These are phyloP conservation scores for Tolypocladium endophyticum DNA, from an alignment of 2,329 filamentous ascomycete genomes.

Conservation along the genomic window DNA sequence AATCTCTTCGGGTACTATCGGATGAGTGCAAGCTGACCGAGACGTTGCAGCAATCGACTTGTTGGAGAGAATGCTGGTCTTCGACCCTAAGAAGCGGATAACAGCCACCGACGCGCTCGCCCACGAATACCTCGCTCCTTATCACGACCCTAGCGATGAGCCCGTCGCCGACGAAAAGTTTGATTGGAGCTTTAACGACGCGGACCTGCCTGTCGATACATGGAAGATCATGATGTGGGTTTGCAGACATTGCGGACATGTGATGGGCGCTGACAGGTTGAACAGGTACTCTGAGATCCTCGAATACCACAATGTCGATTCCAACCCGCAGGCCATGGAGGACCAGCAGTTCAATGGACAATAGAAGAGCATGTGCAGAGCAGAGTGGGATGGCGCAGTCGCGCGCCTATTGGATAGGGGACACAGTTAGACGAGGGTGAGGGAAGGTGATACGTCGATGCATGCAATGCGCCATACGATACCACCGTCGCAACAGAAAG, in stretches of 20 bases:
- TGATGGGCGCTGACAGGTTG: not conserved
- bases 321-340: constrained; percentile 27
- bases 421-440: constrained; percentile 2
- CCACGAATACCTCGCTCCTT: constrained; percentile 89
- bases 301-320: constrained; percentile 92
- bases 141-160: constrained; percentile 96
- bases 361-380: constrained; percentile 10
- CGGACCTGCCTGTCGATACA: constrained; percentile 93
- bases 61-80: constrained; percentile 93
- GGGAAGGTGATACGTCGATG: not conserved
- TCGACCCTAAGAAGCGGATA: constrained; percentile 93
- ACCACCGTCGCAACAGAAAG: not conserved
- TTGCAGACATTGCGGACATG: not conserved
- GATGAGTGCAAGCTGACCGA: not conserved
- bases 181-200: constrained; percentile 99
- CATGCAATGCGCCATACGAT: constrained; percentile 1
- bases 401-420: constrained; percentile 3
- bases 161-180: constrained; percentile 95
- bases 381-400: not conserved
- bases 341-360: constrained; percentile 24
- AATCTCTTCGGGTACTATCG: not conserved
- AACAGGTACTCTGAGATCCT: constrained; percentile 95
- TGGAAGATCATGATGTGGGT: constrained; percentile 99
- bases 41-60: constrained; percentile 66
- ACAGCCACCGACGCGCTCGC: constrained; percentile 76